Evolutionary conservation across 495 filamentous ascomycete species (phyloP), one percentile per base, ranked within the genome.

Genomic region (Hypoxylon lienhwacheense): DNA sequence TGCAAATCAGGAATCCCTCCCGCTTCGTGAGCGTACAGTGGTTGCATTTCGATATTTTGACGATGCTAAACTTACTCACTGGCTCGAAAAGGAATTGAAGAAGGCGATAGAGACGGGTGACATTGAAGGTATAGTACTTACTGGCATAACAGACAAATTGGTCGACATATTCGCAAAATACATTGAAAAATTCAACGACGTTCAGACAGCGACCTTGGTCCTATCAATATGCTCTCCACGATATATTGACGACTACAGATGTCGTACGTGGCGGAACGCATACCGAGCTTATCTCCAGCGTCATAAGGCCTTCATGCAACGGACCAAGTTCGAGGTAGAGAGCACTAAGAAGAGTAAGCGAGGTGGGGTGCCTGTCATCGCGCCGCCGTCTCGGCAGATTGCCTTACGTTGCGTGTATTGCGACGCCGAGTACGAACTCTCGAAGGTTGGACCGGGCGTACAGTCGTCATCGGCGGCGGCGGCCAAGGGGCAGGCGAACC

Each of bases 151-250:
- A 1, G 85, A 91, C 53, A 74, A 79, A 24, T 81, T 88, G 17
- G 84, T 95, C 47, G 86, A 91, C 48, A 80, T 98, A 17, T 85
- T 97, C 60, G 85, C 90, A 36, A 87, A 86, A 17, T 97, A 96
- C 68, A 85, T 96, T 61, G 79, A 82, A 51, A 92, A 90, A 40
- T 95, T 86, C 69, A 79, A 83, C 55, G 93, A 98, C 66, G 77
- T 91, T 3, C 93, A 97, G 69, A 96, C 93, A 0, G 87, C 95
- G 2, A 85, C 91, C 1, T 77, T 97, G 0, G 84, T 91, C 36
- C 83, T 93, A 64, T 86, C 89, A 37, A 83, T 89, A 60, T 87
- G 87, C 43, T 81, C 84, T 16, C 92, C 95, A 0, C 81, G 84
- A 7, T 95, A 91, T 70, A 82, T 96, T 67, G 81, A 85, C 63